Evolutionary conservation across 768 basidiomycete species (phyloP).

Genomic region (Mycena crocata): DNA sequence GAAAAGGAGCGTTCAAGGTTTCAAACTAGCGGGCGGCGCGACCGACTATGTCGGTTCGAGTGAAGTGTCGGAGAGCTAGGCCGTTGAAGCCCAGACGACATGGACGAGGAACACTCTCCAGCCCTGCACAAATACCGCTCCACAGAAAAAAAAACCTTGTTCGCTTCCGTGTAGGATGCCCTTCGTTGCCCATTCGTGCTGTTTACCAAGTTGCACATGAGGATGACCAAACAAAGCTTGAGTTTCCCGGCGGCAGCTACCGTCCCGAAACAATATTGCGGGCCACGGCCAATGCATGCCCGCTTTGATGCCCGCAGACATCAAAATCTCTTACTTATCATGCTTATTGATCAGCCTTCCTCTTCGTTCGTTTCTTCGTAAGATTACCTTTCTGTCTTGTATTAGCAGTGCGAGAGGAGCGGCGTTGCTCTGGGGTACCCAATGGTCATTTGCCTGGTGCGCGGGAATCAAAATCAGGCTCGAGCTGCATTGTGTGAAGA

Average conservation of each 20-base stretch:
- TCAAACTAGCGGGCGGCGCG: too few species aligned
- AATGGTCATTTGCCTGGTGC: not conserved
- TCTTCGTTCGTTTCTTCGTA: conserved; percentile 10
- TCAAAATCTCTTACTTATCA: not conserved
- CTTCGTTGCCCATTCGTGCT: not conserved
- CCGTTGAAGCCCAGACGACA: too few species aligned
- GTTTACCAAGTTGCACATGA: conserved; percentile 12
- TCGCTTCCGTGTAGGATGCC: conserved; percentile 18
- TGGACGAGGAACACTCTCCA: too few species aligned
- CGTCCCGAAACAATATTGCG: not conserved
- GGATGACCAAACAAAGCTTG: conserved; percentile 2
- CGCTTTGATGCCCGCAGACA: conserved; percentile 22
- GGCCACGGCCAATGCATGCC: conserved; percentile 15
- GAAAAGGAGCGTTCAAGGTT: not conserved
- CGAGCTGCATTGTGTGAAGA: not conserved
- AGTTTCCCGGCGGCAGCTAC: not conserved
- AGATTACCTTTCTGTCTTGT: not conserved
- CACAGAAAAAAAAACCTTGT: too few species aligned
- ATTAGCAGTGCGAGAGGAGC: conserved; percentile 17
- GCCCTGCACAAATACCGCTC: too few species aligned
- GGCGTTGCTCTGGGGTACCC: conserved; percentile 4
- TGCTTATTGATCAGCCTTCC: conserved; percentile 7
- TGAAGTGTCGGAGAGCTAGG: too few species aligned
- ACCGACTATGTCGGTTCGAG: too few species aligned
- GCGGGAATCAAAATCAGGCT: conserved; percentile 18